Conservation (phyloP, 2,329 filamentous ascomycete species). For the Xylaria polymorpha region DNA sequence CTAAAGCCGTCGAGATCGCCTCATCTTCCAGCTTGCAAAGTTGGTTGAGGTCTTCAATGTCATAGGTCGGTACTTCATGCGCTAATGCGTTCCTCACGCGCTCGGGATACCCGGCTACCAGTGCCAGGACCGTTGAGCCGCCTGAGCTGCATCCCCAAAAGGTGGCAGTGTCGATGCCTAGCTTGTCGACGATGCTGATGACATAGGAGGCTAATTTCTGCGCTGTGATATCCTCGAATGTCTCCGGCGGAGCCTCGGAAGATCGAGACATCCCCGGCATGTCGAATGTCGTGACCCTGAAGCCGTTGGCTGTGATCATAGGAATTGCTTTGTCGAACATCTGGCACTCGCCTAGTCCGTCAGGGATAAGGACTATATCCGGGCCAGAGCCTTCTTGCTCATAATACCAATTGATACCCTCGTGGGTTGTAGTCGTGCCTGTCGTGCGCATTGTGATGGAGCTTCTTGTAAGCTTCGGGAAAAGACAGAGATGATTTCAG, state of each 20-base stretch:
- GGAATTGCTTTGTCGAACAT: slow-evolving; percentile 37
- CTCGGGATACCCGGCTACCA: slow-evolving; percentile 32
- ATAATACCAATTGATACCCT: slow-evolving; percentile 40
- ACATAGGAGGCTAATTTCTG: slow-evolving; percentile 38
- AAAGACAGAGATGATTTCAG: background rate
- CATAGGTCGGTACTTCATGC: slow-evolving; percentile 36
- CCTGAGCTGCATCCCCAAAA: slow-evolving; percentile 41
- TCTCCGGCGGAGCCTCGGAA: slow-evolving; percentile 28
- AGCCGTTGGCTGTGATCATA: slow-evolving; percentile 29
- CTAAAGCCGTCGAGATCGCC: slow-evolving; percentile 19
- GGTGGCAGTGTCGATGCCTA: slow-evolving; percentile 32
- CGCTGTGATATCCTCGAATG: slow-evolving; percentile 33
- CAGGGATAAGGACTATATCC: slow-evolving; percentile 37
- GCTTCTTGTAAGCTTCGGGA: background rate
- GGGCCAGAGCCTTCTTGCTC: slow-evolving; percentile 39
- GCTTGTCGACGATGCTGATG: slow-evolving; percentile 35
- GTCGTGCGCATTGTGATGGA: slow-evolving; percentile 34
- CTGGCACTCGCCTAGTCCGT: slow-evolving; percentile 38
- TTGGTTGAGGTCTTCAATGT: slow-evolving; percentile 21
- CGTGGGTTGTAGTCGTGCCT: slow-evolving; percentile 30
- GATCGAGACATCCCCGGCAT: slow-evolving; percentile 40
- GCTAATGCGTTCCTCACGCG: slow-evolving; percentile 37
- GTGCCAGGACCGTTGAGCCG: slow-evolving; percentile 34
- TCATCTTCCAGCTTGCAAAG: slow-evolving; percentile 33
- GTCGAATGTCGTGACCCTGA: slow-evolving; percentile 38